These are phyloP conservation scores for Fusarium humuli DNA, from an alignment of 2,329 filamentous ascomycete species.

Conservation along the genomic window DNA sequence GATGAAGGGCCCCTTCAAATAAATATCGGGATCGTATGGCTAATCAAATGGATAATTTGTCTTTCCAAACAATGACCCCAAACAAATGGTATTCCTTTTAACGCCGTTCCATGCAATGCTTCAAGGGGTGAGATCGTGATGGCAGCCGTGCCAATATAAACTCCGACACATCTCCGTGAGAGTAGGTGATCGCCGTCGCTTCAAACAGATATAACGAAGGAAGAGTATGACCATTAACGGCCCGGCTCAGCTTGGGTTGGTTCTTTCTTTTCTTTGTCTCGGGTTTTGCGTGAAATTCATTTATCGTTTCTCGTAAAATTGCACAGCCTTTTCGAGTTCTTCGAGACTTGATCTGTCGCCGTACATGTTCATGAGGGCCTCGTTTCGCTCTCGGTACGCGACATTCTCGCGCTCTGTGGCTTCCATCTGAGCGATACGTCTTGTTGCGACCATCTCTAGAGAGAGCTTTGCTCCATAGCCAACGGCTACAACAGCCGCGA, in stretches of 20 bases:
- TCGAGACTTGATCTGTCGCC: constrained; percentile 62
- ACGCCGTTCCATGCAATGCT: constrained; percentile 40
- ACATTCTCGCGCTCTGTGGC: constrained; percentile 51
- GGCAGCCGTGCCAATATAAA: constrained; percentile 32
- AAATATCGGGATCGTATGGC: not conserved
- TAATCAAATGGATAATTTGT: constrained; percentile 4
- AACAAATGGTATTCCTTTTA: constrained; percentile 39
- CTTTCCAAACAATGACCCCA: constrained; percentile 19
- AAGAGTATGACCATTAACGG: not conserved
- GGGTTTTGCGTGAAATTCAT: constrained; percentile 7
- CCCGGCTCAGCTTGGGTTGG: constrained; percentile 1
- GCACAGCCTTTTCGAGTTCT: constrained; percentile 61
- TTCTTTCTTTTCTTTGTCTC: constrained; percentile 1
- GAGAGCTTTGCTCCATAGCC: constrained; percentile 53
- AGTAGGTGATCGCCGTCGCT: constrained; percentile 21
- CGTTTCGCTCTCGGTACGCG: constrained; percentile 54
- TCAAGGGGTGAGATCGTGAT: constrained; percentile 23
- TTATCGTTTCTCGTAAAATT: constrained; percentile 58
- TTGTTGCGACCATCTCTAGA: constrained; percentile 45
- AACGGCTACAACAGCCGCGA: constrained; percentile 48
- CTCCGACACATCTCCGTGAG: constrained; percentile 11
- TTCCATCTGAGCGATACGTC: constrained; percentile 47
- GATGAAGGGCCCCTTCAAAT: not conserved
- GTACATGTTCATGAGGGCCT: constrained; percentile 62
- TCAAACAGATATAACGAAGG: constrained; percentile 22